Evolutionary conservation across 2,329 filamentous ascomycete species (phyloP), one percentile per base, ranked within the genome.

Genomic region (Thielaviopsis punctulata): DNA sequence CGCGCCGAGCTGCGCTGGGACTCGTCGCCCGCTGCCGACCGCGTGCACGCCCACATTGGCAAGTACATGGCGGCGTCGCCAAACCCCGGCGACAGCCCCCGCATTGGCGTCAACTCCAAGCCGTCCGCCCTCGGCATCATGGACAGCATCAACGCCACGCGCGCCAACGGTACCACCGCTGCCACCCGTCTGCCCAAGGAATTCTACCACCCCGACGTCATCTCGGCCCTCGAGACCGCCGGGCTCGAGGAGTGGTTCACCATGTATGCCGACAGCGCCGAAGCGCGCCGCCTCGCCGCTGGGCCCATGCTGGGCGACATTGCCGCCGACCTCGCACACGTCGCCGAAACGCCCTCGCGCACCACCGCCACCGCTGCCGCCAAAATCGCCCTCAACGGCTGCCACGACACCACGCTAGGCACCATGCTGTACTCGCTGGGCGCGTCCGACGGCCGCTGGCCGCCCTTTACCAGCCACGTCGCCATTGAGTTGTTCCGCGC

Each of bases 321-420:
- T 18, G 82, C 89, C 12, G 73, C 78, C 56, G 75, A 83, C 45
- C 88, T 89, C 82, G 77, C 84, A 24, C 72, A 73, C 22, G 79
- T 74, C 58, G 75, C 76, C n/a, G 65, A 73, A 36, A 27, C 27
- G 9, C 9, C 51, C 2, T 13, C 36, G 18, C 27, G 25, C 13
- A 9, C 27, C 4, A 36, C 52, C 18, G 45, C 18, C 13, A 23
- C 19, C 36, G n/a, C n/a, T n/a, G n/a, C 21, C 21, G 27, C 51
- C 19, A 84, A 82, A 56, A 81, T 96, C 57, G 82, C 80, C 15
- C 69, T 96, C 61, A 85, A 79, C 58, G 89, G 89, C 27, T 95
- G 89, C 61, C 89, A 95, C 65, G 89, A 96, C 62, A 96, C 92
- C 2, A 96, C 92, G 0, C 74, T 98, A 4, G 92, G 86, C 2